Conservation (phyloP, 768 basidiomycete species). For the Phaeolepiota aurea region DNA sequence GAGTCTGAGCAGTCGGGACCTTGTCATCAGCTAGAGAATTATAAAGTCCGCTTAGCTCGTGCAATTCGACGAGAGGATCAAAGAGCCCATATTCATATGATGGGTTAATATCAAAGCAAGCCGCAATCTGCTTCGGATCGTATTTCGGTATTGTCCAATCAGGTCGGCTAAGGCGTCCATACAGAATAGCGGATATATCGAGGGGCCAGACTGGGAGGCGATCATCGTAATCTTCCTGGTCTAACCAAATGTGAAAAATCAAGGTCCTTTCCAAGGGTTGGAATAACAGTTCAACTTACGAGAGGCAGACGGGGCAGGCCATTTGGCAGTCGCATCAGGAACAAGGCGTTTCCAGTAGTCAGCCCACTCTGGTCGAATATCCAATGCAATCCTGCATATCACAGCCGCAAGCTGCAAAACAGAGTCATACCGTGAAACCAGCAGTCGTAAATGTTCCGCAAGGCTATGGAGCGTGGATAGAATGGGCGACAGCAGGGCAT, state of each 20-base stretch:
- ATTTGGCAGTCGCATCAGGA: constrained; percentile 49
- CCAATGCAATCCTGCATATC: constrained; percentile 52
- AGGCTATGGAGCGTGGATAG: constrained; percentile 75
- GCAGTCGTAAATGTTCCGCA: constrained; percentile 60
- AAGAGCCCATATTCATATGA: constrained; percentile 56
- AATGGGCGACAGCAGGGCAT: constrained; percentile 44
- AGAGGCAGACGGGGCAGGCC: constrained; percentile 43
- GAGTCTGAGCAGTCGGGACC: constrained; percentile 42
- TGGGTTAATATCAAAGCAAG: constrained; percentile 37
- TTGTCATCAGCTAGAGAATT: constrained; percentile 48
- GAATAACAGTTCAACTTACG: constrained; percentile 21
- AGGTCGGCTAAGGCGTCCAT: constrained; percentile 51
- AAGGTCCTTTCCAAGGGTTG: neutral
- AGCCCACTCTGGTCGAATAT: constrained; percentile 77
- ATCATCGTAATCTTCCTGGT: constrained; percentile 49
- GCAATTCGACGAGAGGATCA: constrained; percentile 49
- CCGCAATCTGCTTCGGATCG: constrained; percentile 37
- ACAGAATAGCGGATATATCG: constrained; percentile 64
- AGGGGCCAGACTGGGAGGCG: constrained; percentile 72
- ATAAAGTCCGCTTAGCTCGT: constrained; percentile 49
- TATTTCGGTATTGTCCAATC: constrained; percentile 58
- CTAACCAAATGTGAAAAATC: constrained; percentile 18
- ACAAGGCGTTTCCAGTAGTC: constrained; percentile 88
- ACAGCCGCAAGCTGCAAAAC: constrained; percentile 52
- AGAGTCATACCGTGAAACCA: constrained; percentile 44